phyloP scores from a whole-genome alignment of 352 stramenopile genomes.

The Phytophthora colocasiae region DNA sequence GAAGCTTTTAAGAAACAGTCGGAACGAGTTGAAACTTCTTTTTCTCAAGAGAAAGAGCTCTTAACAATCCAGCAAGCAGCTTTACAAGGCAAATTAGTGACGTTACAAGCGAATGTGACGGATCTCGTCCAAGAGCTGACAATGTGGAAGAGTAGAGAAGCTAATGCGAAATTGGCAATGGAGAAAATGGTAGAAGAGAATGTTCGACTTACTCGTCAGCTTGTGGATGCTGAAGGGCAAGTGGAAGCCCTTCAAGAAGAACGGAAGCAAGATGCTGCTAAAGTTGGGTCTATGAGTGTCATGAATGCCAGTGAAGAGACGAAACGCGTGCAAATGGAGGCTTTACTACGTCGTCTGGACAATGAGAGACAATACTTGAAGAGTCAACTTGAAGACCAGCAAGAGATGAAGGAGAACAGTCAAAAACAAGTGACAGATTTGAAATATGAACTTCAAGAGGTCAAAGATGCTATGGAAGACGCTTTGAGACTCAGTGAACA shows the following conservation, averaged over 20 bases:
- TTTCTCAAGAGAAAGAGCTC: constrained; percentile 65
- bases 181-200: constrained; percentile 84
- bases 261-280: constrained; percentile 42
- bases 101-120: constrained; percentile 76
- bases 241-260: constrained; percentile 71
- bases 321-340: constrained; percentile 81
- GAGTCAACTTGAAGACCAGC: constrained; percentile 69
- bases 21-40: constrained; percentile 52
- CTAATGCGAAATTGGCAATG: constrained; percentile 67
- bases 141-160: constrained; percentile 70
- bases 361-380: constrained; percentile 88
- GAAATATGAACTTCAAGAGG: constrained; percentile 49
- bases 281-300: constrained; percentile 43
- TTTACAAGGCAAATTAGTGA: constrained; percentile 68
- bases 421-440: constrained; percentile 51
- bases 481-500: constrained; percentile 45
- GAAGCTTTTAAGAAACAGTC: constrained; percentile 63
- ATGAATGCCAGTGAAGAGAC: constrained; percentile 83
- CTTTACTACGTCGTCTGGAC: constrained; percentile 71
- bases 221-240: constrained; percentile 68
- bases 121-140: constrained; percentile 79
- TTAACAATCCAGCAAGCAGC: constrained; percentile 48
- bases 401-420: constrained; percentile 53
- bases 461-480: constrained; percentile 49
- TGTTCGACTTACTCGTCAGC: constrained; percentile 62